Evolutionary conservation across 176 grass and related monocot species (phyloP).

Genomic region (Rhynchospora pubera): DNA sequence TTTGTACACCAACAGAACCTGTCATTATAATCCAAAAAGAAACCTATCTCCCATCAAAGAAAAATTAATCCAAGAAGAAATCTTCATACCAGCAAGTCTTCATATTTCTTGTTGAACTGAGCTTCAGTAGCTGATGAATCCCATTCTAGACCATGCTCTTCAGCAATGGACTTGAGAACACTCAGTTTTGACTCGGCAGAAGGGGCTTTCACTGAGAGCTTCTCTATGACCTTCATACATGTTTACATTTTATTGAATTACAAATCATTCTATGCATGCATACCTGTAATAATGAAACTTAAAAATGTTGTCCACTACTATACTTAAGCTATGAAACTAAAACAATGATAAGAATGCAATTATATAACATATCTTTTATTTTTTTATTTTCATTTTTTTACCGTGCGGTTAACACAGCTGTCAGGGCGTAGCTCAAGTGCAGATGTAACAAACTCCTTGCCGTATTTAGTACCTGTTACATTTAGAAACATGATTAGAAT

Average conservation of each 20-base stretch:
- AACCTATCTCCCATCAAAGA: not conserved
- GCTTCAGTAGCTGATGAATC: constrained; percentile 81
- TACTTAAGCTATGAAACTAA: not conserved
- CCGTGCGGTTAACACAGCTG: constrained; percentile 82
- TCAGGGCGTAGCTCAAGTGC: constrained; percentile 82
- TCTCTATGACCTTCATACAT: constrained; percentile 82
- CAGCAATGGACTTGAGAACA: constrained; percentile 72
- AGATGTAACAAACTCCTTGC: constrained; percentile 78
- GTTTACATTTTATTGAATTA: not conserved
- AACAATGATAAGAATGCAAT: not conserved
- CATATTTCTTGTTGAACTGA: constrained; percentile 83
- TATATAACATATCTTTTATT: not conserved
- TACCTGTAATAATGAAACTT: not conserved
- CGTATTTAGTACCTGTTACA: constrained; percentile 81
- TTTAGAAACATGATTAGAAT: constrained; percentile 14
- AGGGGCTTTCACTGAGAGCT: constrained; percentile 81
- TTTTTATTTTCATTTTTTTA: constrained; percentile 31
- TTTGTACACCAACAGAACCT: not conserved
- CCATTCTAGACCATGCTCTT: constrained; percentile 82
- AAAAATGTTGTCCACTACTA: too few species aligned
- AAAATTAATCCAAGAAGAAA: constrained; percentile 23
- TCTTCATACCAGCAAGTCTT: constrained; percentile 72
- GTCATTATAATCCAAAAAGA: constrained; percentile 19
- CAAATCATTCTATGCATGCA: not conserved
- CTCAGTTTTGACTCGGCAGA: constrained; percentile 75